These are phyloP conservation scores for Nissolia schottii DNA, from an alignment of 306 rosid genomes.

Conservation along the genomic window DNA sequence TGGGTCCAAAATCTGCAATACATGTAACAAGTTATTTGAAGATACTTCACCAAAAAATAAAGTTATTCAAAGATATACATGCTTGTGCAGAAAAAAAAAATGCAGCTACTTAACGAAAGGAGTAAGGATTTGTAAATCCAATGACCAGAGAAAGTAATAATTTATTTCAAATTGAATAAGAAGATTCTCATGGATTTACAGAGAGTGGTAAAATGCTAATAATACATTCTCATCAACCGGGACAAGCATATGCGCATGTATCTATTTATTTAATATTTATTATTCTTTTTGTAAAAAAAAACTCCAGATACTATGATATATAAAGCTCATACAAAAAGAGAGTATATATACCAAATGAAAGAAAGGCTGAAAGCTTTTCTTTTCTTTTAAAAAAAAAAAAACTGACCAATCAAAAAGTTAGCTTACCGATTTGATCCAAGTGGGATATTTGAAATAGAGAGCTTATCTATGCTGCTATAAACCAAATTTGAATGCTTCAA, in stretches of 20 bases:
- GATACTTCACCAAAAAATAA: too few relatives aligned
- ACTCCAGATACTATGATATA: neutral
- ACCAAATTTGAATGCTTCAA: constrained; percentile 58
- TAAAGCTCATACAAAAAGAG: neutral
- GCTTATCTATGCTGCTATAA: constrained; percentile 78
- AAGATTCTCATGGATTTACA: neutral
- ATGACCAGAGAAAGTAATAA: neutral
- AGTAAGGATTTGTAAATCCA: neutral
- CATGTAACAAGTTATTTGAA: constrained; percentile 13
- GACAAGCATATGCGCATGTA: neutral
- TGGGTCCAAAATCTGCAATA: constrained; percentile 96
- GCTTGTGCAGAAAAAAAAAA: neutral
- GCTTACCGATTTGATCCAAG: constrained; percentile 69
- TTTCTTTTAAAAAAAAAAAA: neutral
- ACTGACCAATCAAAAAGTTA: neutral
- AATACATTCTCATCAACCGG: neutral
- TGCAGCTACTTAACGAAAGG: neutral
- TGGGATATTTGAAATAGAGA: constrained; percentile 92
- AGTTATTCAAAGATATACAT: constrained; percentile 13
- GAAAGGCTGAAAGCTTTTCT: neutral
- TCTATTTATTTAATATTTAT: neutral
- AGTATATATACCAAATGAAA: neutral
- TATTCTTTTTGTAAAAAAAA: neutral
- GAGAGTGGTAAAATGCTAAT: neutral
- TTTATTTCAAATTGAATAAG: neutral